Evolutionary conservation across 2,329 filamentous ascomycete species (phyloP).

Genomic region (Didymella arachidicola): DNA sequence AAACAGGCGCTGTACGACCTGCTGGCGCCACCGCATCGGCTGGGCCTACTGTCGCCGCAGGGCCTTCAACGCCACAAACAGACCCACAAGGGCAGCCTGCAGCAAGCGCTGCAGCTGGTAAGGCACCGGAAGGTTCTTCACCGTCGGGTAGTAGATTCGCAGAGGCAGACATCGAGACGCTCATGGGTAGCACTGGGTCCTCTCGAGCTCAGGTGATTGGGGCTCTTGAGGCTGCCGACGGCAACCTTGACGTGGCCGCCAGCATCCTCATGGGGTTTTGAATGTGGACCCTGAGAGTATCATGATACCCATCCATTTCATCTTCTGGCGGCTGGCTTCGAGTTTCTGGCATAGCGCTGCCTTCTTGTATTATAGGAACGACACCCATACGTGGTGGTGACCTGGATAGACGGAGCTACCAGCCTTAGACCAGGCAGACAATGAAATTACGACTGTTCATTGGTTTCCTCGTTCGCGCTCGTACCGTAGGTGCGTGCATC

Average conservation of each 20-base stretch:
- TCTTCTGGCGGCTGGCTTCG: slow-evolving; percentile 1
- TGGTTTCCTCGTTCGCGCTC: not conserved
- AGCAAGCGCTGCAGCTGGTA: slow-evolving; percentile 26
- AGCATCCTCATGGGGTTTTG: slow-evolving; percentile 69
- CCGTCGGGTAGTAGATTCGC: slow-evolving; percentile 52
- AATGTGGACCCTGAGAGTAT: not conserved
- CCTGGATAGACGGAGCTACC: not conserved
- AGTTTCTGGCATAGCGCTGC: slow-evolving; percentile 7
- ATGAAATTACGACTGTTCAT: not conserved
- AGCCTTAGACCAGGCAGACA: slow-evolving; percentile 11
- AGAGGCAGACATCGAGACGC: slow-evolving; percentile 75
- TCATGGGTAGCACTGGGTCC: slow-evolving; percentile 77
- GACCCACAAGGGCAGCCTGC: slow-evolving; percentile 10
- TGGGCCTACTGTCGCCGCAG: slow-evolving; percentile 30
- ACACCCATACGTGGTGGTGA: not conserved
- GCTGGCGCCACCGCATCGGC: slow-evolving; percentile 52
- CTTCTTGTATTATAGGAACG: slow-evolving; percentile 19
- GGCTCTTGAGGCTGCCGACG: slow-evolving; percentile 81
- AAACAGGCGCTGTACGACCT: slow-evolving; percentile 76
- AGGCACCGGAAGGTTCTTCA: slow-evolving; percentile 26
- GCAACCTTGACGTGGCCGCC: slow-evolving; percentile 89
- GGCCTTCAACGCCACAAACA: slow-evolving; percentile 19
- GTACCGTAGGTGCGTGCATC: not conserved
- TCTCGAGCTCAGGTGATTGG: slow-evolving; percentile 77
- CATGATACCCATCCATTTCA: slow-evolving; percentile 18